Base-by-base conservation (phyloP, 1,284 basidiomycete species). In the Ceratobasidium sp. region DNA sequence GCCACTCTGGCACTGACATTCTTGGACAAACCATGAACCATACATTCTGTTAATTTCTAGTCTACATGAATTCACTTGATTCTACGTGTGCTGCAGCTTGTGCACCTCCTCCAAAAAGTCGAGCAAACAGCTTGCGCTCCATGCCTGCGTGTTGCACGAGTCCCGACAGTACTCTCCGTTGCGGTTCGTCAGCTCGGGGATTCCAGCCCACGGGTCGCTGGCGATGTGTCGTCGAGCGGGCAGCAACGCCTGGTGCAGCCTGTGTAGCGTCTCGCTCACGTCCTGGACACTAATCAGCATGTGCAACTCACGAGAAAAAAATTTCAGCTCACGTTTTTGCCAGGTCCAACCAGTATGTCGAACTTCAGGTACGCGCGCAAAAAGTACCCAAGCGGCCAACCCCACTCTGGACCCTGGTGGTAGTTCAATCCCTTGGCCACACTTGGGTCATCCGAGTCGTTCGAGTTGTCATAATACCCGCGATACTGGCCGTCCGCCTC, bases 331-430 rank as follows among this genome's bases (percentile, higher is more conserved):
- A 93, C 92, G 79, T 87, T 79, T 78, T 87, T 87, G 33, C 91
- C 91, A 11, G 78, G 80, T 1, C 81, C 81, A 14, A 78, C 80
- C n/a, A 79, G 61, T 33, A 76, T 86, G 78, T 96, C 92, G 79
- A 97, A 97, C 78, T 92, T 81, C 62, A 97, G 85, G 81, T 94
- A 96, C 0, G 96, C 95, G 63, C 93, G 89, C 75, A 99, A 82
- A 86, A 97, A 98, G 83, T 95, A 98, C 11, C 96, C 96, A 62
- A 94, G 83, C 11, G 95, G 94, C 92, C 94, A 96, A 14, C 90
- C 92, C 95, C 94, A 97, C 80, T 96, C 93, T 4, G 91, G 91
- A 36, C 92, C 91, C 77, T 92, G 87, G 77, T 92, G 91, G 78
- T 93, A 92, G 81, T 97, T 98, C 82, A 92, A 84, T 3, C 96